These are phyloP conservation scores for Ophiostoma sp. DNA, from an alignment of 2,329 filamentous ascomycete species.

Conservation along the genomic window DNA sequence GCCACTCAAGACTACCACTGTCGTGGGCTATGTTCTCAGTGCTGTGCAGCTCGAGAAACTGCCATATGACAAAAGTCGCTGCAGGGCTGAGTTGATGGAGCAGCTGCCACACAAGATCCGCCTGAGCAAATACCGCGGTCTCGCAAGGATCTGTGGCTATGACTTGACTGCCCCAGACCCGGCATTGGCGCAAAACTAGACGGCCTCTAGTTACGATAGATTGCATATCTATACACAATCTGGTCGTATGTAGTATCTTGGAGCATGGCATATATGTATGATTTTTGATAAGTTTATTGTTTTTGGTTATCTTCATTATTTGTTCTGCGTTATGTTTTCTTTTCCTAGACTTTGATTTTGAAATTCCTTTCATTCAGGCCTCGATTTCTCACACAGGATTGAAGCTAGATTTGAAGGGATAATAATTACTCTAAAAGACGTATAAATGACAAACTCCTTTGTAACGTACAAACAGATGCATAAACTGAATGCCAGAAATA, in stretches of 20 bases:
- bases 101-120: slow-evolving; percentile 30
- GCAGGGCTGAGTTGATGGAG: slow-evolving; percentile 42
- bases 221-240: not conserved
- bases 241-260: not conserved
- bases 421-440: not conserved
- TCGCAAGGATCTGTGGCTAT: slow-evolving; percentile 30
- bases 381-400: no score
- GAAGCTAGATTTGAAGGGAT: not conserved
- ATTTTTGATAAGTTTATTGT: no score
- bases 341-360: no score
- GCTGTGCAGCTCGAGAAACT: slow-evolving; percentile 48
- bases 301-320: no score
- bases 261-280: no score
- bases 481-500: slow-evolving; percentile 15
- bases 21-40: slow-evolving; percentile 54
- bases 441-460: not conserved
- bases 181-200: not conserved
- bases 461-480: slow-evolving; percentile 12
- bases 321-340: no score
- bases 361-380: no score
- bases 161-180: not conserved
- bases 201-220: not conserved
- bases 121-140: slow-evolving; percentile 29
- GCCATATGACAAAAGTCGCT: slow-evolving; percentile 42
- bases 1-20: slow-evolving; percentile 52